phyloP scores from a whole-genome alignment of 2,329 filamentous ascomycete genomes.

The Penicillium sp. region DNA sequence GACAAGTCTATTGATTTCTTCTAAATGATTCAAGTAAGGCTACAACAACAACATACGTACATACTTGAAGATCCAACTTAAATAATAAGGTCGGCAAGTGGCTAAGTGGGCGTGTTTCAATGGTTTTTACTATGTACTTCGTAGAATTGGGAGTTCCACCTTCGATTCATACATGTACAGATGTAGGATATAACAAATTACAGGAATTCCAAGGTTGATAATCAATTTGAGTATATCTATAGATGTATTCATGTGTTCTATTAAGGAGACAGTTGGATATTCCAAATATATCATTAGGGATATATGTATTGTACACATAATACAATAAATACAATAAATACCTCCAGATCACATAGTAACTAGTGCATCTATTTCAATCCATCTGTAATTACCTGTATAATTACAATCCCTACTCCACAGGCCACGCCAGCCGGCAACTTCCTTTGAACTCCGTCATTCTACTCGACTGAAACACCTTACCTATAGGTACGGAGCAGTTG shows the following conservation, averaged over 20 bases:
- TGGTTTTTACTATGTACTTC: not conserved
- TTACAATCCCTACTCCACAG: conserved; percentile 2
- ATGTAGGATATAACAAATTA: not conserved
- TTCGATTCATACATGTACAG: not conserved
- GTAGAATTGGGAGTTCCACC: not conserved
- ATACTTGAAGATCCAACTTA: not conserved
- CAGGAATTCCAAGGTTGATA: too few species aligned
- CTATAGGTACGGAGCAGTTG: not conserved
- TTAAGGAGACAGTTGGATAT: too few species aligned
- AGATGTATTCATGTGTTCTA: too few species aligned
- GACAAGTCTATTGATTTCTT: conserved; percentile 88
- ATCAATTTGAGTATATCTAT: too few species aligned
- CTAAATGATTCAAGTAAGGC: conserved; percentile 33
- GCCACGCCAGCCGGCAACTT: conserved; percentile 13
- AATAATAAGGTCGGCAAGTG: conserved; percentile 3
- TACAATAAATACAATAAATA: not conserved
- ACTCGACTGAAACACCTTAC: not conserved
- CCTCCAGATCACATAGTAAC: too few species aligned
- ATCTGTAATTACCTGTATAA: not conserved
- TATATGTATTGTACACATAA: not conserved
- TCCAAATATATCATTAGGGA: too few species aligned
- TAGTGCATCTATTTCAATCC: not conserved
- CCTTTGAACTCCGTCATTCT: conserved; percentile 11
- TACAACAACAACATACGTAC: too few species aligned
- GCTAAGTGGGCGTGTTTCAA: not conserved